Base-by-base conservation (phyloP, 805 yeast species). In the Pichia phayaonensis region DNA sequence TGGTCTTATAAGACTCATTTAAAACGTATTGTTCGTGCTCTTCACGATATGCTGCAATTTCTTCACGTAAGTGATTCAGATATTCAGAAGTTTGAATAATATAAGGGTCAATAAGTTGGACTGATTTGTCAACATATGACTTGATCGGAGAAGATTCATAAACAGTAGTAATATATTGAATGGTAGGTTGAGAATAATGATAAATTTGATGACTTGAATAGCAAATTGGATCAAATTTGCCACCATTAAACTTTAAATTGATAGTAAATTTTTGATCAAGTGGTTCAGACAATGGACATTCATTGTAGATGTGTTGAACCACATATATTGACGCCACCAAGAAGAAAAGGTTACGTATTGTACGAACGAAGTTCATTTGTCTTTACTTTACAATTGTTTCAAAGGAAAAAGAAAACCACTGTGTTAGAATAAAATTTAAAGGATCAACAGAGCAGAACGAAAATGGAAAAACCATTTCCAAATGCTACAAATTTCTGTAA, bases 211-310 rank as follows among this genome's bases (percentile, higher is more conserved):
- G 54, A 15, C 48, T 21, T 24, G 34, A 42, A 8, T 29, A 20
- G n/a, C 55, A 52, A n/a, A 52, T 40, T 12, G 48, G 36, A 38
- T 49, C 53, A 29, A 13, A 42, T n/a, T 36, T 22, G 5, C 18
- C 42, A 13, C 23, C 40, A 11, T 41, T 13, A 6, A 26, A 39
- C 8, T 20, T 18, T 18, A 38, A 39, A 12, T 34, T 34, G n/a
- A 34, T 34, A 34, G 10, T 34, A n/a, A 16, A 34, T 16, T 34
- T 34, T 34, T 34, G 38, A 34, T 38, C 12, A 5, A 46, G 20
- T 20, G 48, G 45, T 13, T 43, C 15, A 16, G 23, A 34, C 13
- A 31, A 22, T 15, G 50, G 50, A 34, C 50, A 47, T 3, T 16
- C 23, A 16, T 22, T 47, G 42, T 42, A 36, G 22, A 47, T 39